Evolutionary conservation across 208 protist genomes (phyloP).

Genomic region (Herpetomonas tarakana): DNA sequence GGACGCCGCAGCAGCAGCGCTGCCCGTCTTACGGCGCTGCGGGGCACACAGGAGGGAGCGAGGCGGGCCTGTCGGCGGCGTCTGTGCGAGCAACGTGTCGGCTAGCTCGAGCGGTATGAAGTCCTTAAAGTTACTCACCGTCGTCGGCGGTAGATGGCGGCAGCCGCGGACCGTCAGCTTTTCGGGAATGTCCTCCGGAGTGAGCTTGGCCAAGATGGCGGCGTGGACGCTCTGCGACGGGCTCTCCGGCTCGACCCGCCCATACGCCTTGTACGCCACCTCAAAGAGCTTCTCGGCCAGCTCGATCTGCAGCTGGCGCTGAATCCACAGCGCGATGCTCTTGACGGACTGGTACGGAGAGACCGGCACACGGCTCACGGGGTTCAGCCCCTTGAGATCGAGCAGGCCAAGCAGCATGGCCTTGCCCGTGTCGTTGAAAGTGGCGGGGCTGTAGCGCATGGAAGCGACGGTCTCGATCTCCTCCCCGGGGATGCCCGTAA

Average conservation of each 20-base stretch:
- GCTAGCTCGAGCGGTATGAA: conserved; percentile 58
- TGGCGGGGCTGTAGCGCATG: conserved; percentile 40
- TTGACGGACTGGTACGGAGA: conserved; percentile 53
- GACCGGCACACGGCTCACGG: conserved; percentile 51
- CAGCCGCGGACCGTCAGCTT: conserved; percentile 59
- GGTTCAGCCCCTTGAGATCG: conserved; percentile 81
- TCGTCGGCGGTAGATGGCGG: conserved; percentile 51
- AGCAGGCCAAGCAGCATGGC: conserved; percentile 72
- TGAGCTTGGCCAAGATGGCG: conserved; percentile 41
- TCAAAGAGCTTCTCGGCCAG: conserved; percentile 66
- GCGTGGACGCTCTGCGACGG: conserved; percentile 7
- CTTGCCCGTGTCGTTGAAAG: conserved; percentile 77
- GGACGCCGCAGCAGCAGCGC: no score
- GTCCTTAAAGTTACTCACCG: conserved; percentile 42
- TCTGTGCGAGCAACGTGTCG: conserved; percentile 52
- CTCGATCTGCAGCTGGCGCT: conserved; percentile 77
- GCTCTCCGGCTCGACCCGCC: conserved; percentile 19
- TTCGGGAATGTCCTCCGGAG: conserved; percentile 46
- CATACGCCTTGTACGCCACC: conserved; percentile 47
- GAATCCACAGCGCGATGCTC: conserved; percentile 60
- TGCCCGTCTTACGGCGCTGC: no score
- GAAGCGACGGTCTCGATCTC: conserved; percentile 12
- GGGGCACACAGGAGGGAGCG: conserved; percentile 62
- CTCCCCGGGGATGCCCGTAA: conserved; percentile 31
- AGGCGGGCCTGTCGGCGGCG: conserved; percentile 48